These are phyloP conservation scores for Pleurotus tuber-regium DNA, from an alignment of 768 basidiomycete genomes.

Conservation along the genomic window DNA sequence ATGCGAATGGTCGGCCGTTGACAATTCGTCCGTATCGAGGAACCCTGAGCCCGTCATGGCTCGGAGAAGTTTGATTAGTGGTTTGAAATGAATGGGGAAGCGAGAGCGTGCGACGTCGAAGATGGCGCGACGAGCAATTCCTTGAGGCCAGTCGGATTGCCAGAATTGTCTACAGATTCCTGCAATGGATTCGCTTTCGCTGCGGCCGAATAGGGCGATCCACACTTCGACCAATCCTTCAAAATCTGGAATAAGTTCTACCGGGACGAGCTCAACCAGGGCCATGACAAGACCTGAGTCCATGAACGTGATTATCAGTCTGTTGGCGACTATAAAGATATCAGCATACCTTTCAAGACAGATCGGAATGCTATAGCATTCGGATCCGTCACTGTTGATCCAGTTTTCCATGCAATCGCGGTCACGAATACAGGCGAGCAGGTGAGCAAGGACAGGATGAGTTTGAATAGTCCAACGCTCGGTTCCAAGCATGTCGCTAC, in stretches of 20 bases:
- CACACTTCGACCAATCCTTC: constrained; percentile 71
- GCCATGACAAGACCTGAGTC: constrained; percentile 80
- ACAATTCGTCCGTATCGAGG: constrained; percentile 69
- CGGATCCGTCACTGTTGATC: constrained; percentile 67
- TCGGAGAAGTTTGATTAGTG: constrained; percentile 69
- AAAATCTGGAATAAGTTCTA: constrained; percentile 78
- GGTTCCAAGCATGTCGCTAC: constrained; percentile 52
- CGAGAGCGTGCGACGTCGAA: constrained; percentile 80
- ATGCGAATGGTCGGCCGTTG: constrained; percentile 44
- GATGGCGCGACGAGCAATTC: constrained; percentile 69
- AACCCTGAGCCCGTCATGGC: constrained; percentile 78
- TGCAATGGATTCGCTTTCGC: constrained; percentile 60
- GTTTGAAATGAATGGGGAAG: constrained; percentile 77
- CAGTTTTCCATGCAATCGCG: constrained; percentile 63
- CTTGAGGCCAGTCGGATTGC: constrained; percentile 70
- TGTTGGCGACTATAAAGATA: neutral
- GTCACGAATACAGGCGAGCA: constrained; percentile 77
- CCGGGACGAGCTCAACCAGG: constrained; percentile 67
- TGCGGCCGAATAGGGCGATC: constrained; percentile 77
- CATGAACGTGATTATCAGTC: neutral
- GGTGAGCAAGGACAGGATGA: constrained; percentile 58
- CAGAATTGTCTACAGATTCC: constrained; percentile 82
- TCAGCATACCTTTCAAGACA: constrained; percentile 76
- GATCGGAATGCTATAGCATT: constrained; percentile 81
- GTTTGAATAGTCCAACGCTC: constrained; percentile 57